phyloP scores from a whole-genome alignment of 2,329 filamentous ascomycete genomes.

The Apiospora kogelbergensis region DNA sequence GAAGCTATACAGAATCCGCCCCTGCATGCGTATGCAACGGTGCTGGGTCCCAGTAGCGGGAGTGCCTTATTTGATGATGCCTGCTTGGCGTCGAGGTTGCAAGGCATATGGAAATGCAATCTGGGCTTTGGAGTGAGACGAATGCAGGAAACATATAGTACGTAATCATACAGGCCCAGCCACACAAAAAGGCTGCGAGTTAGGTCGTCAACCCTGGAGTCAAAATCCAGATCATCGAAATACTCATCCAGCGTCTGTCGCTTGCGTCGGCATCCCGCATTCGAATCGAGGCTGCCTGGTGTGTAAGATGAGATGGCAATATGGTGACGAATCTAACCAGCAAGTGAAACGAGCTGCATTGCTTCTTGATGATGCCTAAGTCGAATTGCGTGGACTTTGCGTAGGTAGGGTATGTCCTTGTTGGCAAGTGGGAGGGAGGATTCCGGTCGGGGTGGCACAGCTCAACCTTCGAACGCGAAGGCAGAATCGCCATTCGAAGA shows the following conservation, averaged over 20 bases:
- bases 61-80: slow-evolving; percentile 22
- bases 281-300: background rate
- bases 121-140: background rate
- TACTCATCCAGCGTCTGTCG: background rate
- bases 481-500: background rate
- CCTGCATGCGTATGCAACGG: slow-evolving; percentile 8
- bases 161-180: slow-evolving; percentile 19
- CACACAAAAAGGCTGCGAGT: slow-evolving; percentile 14
- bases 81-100: slow-evolving; percentile 27
- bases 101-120: background rate
- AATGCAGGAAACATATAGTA: slow-evolving; percentile 13
- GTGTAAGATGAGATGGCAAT: background rate
- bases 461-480: background rate
- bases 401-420: background rate
- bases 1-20: slow-evolving; percentile 24
- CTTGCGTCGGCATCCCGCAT: background rate
- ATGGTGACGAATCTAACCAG: background rate
- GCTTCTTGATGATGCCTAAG: background rate
- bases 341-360: background rate
- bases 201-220: slow-evolving; percentile 12
- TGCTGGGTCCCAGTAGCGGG: background rate
- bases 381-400: background rate
- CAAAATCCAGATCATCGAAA: background rate
- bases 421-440: background rate
- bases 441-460: background rate